Evolutionary conservation across 2,329 filamentous ascomycete species (phyloP).

Genomic region (Chaetomiaceae sp.): DNA sequence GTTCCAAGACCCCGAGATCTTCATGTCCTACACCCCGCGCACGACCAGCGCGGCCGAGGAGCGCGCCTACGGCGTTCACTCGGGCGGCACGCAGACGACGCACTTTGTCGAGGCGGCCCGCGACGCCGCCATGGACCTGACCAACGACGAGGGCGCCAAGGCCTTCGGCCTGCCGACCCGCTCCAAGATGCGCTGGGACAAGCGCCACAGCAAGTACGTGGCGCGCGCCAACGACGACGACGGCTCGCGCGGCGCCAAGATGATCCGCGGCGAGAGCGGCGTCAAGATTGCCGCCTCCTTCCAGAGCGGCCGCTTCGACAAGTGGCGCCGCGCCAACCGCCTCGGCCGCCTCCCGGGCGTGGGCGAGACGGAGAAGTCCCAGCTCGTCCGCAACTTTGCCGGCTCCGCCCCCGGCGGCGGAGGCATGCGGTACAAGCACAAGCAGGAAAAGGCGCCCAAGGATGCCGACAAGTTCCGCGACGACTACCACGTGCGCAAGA

Average conservation of each 20-base stretch:
- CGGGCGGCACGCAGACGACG: constrained; percentile 60
- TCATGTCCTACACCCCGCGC: constrained; percentile 93
- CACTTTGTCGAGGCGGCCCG: constrained; percentile 89
- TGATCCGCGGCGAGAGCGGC: constrained; percentile 84
- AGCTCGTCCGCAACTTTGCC: constrained; percentile 29
- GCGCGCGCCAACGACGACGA: constrained; percentile 89
- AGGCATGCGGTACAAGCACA: constrained; percentile 71
- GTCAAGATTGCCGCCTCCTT: constrained; percentile 95
- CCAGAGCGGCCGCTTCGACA: constrained; percentile 88
- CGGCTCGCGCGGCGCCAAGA: constrained; percentile 65
- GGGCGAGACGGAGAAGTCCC: constrained; percentile 68
- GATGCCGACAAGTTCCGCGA: constrained; percentile 87
- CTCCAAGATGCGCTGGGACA: constrained; percentile 87
- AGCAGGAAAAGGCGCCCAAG: constrained; percentile 82
- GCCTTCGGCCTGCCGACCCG: constrained; percentile 73
- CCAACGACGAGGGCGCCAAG: constrained; percentile 77
- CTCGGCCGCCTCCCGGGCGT: constrained; percentile 72
- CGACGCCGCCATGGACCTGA: constrained; percentile 84
- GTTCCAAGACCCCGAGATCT: constrained; percentile 82
- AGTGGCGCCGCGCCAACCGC: constrained; percentile 83
- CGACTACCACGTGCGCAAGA: constrained; percentile 87
- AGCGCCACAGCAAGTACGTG: constrained; percentile 94
- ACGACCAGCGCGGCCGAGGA: constrained; percentile 79
- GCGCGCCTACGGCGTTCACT: constrained; percentile 87
- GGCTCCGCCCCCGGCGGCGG: constrained; percentile 23